Evolutionary conservation across 768 basidiomycete species (phyloP).

Genomic region (Trametes elegans): DNA sequence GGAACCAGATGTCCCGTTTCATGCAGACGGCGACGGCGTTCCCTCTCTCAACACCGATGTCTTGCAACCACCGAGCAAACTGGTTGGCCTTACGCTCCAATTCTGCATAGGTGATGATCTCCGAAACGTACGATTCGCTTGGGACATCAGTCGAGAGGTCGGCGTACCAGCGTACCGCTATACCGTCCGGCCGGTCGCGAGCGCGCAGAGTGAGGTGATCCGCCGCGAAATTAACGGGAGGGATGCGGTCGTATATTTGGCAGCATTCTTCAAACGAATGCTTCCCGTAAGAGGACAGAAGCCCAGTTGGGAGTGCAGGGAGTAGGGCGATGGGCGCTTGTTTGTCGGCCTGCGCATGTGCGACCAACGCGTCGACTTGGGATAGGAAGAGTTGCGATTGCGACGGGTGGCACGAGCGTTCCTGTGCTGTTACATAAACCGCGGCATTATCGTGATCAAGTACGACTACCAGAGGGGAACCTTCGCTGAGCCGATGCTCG

Average conservation of each 20-base stretch:
- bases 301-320: not conserved
- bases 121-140: not conserved
- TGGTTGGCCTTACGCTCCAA: slow-evolving; percentile 38
- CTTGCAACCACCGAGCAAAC: slow-evolving; percentile 42
- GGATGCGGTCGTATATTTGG: slow-evolving; percentile 9
- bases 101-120: slow-evolving; percentile 33
- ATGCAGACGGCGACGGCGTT: slow-evolving; percentile 47
- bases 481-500: not conserved
- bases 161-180: slow-evolving; percentile 19
- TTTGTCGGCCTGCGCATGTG: not conserved
- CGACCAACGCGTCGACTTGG: slow-evolving; percentile 11
- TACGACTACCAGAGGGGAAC: not conserved
- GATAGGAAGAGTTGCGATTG: slow-evolving; percentile 11
- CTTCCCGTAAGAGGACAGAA: slow-evolving; percentile 12
- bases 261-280: slow-evolving; percentile 6
- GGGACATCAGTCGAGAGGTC: slow-evolving; percentile 15
- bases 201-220: slow-evolving; percentile 10
- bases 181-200: not conserved
- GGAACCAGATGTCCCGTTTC: slow-evolving; percentile 41
- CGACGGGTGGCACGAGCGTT: slow-evolving; percentile 14
- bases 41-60: slow-evolving; percentile 34
- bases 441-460: not conserved
- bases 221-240: slow-evolving; percentile 7
- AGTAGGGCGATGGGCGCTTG: not conserved
- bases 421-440: slow-evolving; percentile 11